Evolutionary conservation across 2,329 filamentous ascomycete species (phyloP).

Genomic region (Fusarium coicis): DNA sequence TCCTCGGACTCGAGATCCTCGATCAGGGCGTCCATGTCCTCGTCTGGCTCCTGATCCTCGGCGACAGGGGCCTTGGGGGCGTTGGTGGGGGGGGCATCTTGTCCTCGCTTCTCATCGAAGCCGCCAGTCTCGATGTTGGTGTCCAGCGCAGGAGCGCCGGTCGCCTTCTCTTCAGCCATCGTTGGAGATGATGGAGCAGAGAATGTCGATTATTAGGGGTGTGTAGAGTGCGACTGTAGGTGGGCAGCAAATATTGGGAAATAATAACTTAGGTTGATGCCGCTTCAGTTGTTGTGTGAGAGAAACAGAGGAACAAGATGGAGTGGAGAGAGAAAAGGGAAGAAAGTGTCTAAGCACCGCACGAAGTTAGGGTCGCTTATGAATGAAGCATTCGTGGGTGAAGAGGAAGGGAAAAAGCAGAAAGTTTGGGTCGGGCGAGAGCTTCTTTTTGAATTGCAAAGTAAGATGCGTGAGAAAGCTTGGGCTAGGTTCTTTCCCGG

Average conservation of each 20-base stretch:
- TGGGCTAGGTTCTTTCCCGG: constrained; percentile 37
- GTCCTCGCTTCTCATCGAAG: constrained; percentile 71
- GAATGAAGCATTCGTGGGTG: constrained; percentile 63
- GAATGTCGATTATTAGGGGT: constrained; percentile 32
- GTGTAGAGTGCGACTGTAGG: constrained; percentile 36
- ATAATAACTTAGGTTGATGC: constrained; percentile 33
- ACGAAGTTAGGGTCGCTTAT: constrained; percentile 60
- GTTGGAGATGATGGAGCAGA: constrained; percentile 17
- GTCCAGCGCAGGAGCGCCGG: constrained; percentile 67
- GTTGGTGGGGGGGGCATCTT: constrained; percentile 47
- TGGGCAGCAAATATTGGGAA: constrained; percentile 33
- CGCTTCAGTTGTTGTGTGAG: constrained; percentile 33
- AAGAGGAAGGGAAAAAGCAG: constrained; percentile 52
- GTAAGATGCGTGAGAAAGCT: constrained; percentile 32
- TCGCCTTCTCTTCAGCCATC: constrained; percentile 67
- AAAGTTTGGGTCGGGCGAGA: constrained; percentile 48
- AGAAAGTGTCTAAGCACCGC: constrained; percentile 58
- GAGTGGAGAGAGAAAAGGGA: constrained; percentile 41
- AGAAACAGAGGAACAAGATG: constrained; percentile 42
- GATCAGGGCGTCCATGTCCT: constrained; percentile 88
- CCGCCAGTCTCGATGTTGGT: constrained; percentile 72
- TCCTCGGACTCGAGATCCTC: constrained; percentile 88
- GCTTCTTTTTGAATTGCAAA: constrained; percentile 54
- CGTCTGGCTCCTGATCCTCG: constrained; percentile 77
- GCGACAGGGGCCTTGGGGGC: constrained; percentile 56